Evolutionary conservation across 78 protist species (phyloP), one percentile per base, ranked within the genome.

Genomic region (Trichosphaerium sp.): DNA sequence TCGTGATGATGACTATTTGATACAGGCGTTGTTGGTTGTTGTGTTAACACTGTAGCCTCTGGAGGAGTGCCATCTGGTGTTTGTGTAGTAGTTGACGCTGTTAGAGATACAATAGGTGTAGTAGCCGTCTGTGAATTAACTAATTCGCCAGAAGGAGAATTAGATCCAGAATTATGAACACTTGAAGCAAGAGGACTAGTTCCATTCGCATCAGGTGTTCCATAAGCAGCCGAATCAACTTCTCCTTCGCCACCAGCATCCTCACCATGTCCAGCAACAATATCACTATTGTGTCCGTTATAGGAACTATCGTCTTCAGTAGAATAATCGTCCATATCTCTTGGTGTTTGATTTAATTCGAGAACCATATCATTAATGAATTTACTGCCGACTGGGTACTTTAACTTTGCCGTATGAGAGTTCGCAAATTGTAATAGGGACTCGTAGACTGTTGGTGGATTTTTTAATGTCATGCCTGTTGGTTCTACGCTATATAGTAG

Each of bases 391-490:
- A 54, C 43, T 6, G 59, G 59, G 10, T 54, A 35, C 10, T 54
- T 54, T 10, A 54, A 54, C 59, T 54, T 54, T 32, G 6, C 11
- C 59, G 32, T 21, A 35, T 54, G 59, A 21, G 32, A 6, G 29
- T 54, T 35, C 59, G 32, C 43, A 35, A 54, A 54, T 10, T 54
- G 43, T 6, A 32, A 35, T 6, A 54, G 59, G 28, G 59, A 54
- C 29, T 32, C 43, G 10, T 70, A 78, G 2, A 78, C 42, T 37
- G 48, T 71, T 14, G 84, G 84, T 37, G 84, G 84, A 32, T 69
- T 57, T n/a, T 55, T 42, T 26, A 78, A n/a, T 14, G 84, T 61
- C 25, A 78, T 48, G 23, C 83, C 77, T 3, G 12, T 54, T 54
- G 31, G 25, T 2, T 57, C 5, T 0, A 71, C 65, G 25, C 79